phyloP scores from a whole-genome alignment of 1,284 basidiomycete genomes.

The Ceratobasidium sp. region DNA sequence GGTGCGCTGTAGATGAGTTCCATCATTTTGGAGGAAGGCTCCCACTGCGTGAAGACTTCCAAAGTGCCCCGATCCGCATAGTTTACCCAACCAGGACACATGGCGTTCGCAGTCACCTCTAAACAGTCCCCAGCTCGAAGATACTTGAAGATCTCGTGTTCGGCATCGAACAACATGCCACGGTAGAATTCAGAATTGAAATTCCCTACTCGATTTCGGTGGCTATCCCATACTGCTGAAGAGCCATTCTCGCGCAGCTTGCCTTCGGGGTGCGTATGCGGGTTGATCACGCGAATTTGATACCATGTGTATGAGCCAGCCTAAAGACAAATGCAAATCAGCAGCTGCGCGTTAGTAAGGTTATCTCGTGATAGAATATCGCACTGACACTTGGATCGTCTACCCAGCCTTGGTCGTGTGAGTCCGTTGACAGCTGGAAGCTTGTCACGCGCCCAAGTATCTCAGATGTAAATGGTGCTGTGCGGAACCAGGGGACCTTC shows the following conservation, averaged over 20 bases:
- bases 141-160: neutral
- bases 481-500: constrained; percentile 12
- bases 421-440: neutral
- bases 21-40: constrained; percentile 16
- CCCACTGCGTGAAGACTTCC: neutral
- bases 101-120: constrained; percentile 5
- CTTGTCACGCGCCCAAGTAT: neutral
- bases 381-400: neutral
- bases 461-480: neutral
- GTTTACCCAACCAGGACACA: constrained; percentile 3
- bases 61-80: neutral
- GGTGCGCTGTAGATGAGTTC: neutral
- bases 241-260: neutral
- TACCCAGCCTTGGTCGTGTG: constrained; percentile 16
- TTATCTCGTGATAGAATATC: neutral
- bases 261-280: neutral
- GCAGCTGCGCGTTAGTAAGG: neutral
- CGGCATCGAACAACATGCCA: neutral
- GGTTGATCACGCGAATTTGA: neutral
- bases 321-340: neutral
- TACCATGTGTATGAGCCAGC: constrained; percentile 3
- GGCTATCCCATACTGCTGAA: neutral
- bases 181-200: neutral
- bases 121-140: constrained; percentile 10
- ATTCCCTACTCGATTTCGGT: neutral